A percentile compares a stretch with the other conserved stretches of the same genome.
phyloP scores from a whole-genome alignment of 108 stramenopile species.

The Thalassiosira profunda region DNA sequence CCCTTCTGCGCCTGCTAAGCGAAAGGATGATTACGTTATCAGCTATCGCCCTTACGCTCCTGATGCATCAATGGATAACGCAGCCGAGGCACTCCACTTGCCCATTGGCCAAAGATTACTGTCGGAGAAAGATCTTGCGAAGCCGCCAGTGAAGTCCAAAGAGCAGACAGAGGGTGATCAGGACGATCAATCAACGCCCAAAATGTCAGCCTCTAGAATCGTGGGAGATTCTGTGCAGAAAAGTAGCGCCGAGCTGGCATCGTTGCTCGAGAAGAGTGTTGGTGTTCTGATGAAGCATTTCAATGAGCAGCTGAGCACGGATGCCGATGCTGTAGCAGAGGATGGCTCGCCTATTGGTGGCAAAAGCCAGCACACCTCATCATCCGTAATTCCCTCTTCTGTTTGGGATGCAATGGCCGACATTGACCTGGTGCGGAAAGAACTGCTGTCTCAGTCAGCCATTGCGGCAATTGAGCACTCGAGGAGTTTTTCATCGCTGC shows the following conservation, averaged over 20 bases:
- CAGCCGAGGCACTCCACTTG: neutral
- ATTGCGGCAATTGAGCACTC: slow-evolving; percentile 9
- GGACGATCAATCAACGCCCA: neutral
- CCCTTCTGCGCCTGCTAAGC: neutral
- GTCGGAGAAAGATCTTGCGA: no score
- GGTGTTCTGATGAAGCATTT: slow-evolving; percentile 39
- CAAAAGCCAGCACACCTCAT: no score
- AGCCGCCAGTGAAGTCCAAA: neutral
- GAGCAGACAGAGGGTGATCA: neutral
- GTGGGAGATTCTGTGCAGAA: slow-evolving; percentile 3
- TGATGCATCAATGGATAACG: neutral
- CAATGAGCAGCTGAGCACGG: slow-evolving; percentile 8
- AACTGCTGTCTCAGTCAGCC: slow-evolving; percentile 45
- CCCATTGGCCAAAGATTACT: neutral
- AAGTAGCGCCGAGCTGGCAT: slow-evolving; percentile 21
- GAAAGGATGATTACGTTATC: neutral
- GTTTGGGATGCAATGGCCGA: slow-evolving; percentile 79
- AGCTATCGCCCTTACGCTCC: neutral
- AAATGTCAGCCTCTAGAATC: slow-evolving; percentile 4
- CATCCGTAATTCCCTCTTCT: slow-evolving; percentile 52
- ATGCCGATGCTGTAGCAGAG: neutral
- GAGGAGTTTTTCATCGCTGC: no score
- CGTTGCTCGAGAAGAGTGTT: slow-evolving; percentile 35
- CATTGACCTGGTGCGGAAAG: slow-evolving; percentile 64
- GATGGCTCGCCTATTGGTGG: neutral